Percentiles rank a stretch among this genome's conserved stretches.
phyloP scores from a whole-genome alignment of 2,329 filamentous ascomycete genomes.

The Fusarium duplospermum region DNA sequence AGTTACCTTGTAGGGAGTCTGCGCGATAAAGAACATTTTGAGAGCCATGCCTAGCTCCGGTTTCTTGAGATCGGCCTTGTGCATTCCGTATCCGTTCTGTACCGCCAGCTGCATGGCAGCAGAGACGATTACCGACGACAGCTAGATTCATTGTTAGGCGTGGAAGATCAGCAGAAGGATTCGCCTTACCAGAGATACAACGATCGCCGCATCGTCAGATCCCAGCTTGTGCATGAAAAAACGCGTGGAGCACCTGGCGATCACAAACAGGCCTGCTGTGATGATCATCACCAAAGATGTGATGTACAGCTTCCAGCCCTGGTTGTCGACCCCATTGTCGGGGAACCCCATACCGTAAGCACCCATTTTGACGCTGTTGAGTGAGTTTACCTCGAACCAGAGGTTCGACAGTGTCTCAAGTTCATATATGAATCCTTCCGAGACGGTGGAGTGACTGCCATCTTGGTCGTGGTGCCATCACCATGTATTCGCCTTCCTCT shows the following conservation, averaged over 20 bases:
- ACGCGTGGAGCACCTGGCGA: constrained; percentile 50
- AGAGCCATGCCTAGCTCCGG: constrained; percentile 39
- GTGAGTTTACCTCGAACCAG: background rate
- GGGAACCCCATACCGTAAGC: constrained; percentile 41
- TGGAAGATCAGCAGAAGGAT: background rate
- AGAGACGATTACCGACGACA: constrained; percentile 48
- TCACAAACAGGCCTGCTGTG: constrained; percentile 48
- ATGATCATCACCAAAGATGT: constrained; percentile 48
- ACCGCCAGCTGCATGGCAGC: constrained; percentile 51
- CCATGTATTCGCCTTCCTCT: background rate
- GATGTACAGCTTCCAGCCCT: constrained; percentile 52
- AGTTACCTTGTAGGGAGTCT: constrained; percentile 62
- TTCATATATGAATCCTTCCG: background rate
- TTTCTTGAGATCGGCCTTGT: constrained; percentile 48
- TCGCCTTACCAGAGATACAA: constrained; percentile 49
- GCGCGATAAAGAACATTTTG: constrained; percentile 59
- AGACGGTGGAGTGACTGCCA: background rate
- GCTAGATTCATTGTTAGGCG: constrained; percentile 26
- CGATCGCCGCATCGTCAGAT: constrained; percentile 53
- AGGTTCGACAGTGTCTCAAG: background rate
- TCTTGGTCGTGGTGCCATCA: background rate
- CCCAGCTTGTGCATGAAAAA: constrained; percentile 48
- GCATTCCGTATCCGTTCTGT: constrained; percentile 54
- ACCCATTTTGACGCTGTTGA: constrained; percentile 16
- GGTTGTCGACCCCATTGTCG: constrained; percentile 48